phyloP scores from a whole-genome alignment of 192 early-diverging fungal genomes.

The Coemansia sp. region DNA sequence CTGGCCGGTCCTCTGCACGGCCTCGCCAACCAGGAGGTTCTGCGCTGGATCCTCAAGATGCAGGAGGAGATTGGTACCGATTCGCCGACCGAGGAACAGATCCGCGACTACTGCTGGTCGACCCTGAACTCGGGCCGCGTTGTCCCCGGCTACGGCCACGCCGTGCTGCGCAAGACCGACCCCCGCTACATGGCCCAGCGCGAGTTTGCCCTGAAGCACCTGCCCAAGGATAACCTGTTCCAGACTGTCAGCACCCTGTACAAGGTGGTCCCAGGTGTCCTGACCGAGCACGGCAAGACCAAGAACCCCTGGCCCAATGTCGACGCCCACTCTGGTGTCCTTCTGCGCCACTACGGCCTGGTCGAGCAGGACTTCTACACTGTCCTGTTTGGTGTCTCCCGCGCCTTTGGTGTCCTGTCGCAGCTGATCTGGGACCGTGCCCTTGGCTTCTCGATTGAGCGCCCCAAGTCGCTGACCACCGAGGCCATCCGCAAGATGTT shows the following conservation, averaged over 20 bases:
- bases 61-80: conserved; percentile 77
- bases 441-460: conserved; percentile 90
- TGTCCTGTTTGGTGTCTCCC: conserved; percentile 98
- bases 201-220: conserved; percentile 98
- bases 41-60: conserved; percentile 96
- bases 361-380: conserved; percentile 99
- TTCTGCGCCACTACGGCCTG: conserved; percentile 94
- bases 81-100: conserved; percentile 84
- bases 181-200: conserved; percentile 98
- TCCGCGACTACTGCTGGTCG: conserved; percentile 96
- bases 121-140: conserved; percentile 95
- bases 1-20: conserved; percentile 99
- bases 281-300: conserved; percentile 99
- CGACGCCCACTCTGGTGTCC: conserved; percentile 97
- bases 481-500: conserved; percentile 86
- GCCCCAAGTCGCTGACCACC: conserved; percentile 88
- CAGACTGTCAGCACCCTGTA: conserved; percentile 94
- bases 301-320: conserved; percentile 99
- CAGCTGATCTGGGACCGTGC: conserved; percentile 98
- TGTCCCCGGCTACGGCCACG: conserved; percentile 98
- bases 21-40: conserved; percentile 99
- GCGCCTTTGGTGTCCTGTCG: conserved; percentile 91
- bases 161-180: conserved; percentile 95
- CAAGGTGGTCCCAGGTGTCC: conserved; percentile 93
- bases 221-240: conserved; percentile 95